Percentiles rank a stretch among this genome's conserved stretches.
Evolutionary conservation across 2,329 filamentous ascomycete genomes (phyloP).

Genomic region (Podosphaera xanthii): DNA sequence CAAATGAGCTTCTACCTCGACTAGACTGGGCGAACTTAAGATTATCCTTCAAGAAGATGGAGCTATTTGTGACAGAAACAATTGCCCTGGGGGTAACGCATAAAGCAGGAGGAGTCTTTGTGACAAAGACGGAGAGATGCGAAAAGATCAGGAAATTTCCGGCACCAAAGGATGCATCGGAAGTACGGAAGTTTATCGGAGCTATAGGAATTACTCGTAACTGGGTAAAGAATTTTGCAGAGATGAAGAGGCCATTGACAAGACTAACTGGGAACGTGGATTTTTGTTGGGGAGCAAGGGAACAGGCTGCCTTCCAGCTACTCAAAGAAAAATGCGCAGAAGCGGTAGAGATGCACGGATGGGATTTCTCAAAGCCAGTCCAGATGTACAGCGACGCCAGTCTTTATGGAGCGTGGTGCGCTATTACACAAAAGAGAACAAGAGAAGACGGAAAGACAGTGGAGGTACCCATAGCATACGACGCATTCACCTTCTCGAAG

Average conservation of each 20-base stretch:
- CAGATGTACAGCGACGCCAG: not conserved
- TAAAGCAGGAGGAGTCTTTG: not conserved
- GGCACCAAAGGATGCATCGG: not conserved
- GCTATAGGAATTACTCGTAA: not conserved
- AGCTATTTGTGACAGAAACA: not conserved
- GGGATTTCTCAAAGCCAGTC: not conserved
- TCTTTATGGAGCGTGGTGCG: constrained; percentile 2
- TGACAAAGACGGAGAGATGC: not conserved
- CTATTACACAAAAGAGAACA: no score
- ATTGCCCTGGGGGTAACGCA: not conserved
- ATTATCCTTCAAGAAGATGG: not conserved
- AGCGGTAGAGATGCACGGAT: not conserved
- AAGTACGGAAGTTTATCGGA: not conserved
- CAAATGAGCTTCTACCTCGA: not conserved
- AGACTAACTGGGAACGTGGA: not conserved
- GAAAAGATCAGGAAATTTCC: not conserved
- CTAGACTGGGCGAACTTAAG: not conserved
- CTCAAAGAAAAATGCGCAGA: not conserved
- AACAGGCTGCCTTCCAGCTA: no score
- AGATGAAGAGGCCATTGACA: no score
- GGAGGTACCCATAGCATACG: no score
- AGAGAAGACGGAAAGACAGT: no score
- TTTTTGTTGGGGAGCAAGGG: not conserved
- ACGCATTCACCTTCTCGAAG: no score
- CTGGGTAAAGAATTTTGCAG: not conserved